A percentile compares a stretch with the other conserved stretches of the same genome.
Evolutionary conservation across 177 flowering plant genomes (phyloP).

Genomic region (Telopea speciosissima): DNA sequence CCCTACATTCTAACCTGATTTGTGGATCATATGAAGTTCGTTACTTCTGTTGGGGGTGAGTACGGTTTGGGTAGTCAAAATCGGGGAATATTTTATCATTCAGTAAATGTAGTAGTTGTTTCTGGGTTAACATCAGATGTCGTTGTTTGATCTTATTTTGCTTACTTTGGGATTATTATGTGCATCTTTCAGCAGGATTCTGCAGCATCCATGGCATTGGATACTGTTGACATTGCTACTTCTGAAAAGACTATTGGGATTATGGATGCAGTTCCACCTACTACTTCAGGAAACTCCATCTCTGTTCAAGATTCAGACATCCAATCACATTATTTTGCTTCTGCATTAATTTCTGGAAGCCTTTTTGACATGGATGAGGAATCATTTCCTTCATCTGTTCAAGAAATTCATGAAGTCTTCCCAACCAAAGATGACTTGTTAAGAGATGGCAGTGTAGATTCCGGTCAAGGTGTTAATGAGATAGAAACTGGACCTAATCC

Average conservation of each 20-base stretch:
- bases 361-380: conserved; percentile 24
- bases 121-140: not conserved
- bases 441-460: conserved; percentile 3
- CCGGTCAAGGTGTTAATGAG: conserved; percentile 1
- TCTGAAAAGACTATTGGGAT: not conserved
- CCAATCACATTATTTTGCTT: not conserved
- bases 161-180: not conserved
- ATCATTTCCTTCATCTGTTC: conserved; percentile 5
- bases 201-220: conserved; percentile 5
- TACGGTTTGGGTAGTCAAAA: not conserved
- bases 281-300: conserved; percentile 5
- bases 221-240: conserved; percentile 7
- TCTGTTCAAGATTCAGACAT: conserved; percentile 3
- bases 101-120: not conserved
- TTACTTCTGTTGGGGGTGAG: not conserved
- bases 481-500: not conserved
- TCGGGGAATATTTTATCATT: not conserved
- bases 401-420: conserved; percentile 4
- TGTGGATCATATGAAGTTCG: not conserved
- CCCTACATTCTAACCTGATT: not conserved
- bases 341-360: conserved; percentile 20
- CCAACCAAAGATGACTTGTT: not conserved
- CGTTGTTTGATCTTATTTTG: not conserved
- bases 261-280: conserved; percentile 5
- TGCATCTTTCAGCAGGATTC: conserved; percentile 10